Base-by-base conservation (phyloP, 441 rosid species). In the Theobroma grandiflorum region DNA sequence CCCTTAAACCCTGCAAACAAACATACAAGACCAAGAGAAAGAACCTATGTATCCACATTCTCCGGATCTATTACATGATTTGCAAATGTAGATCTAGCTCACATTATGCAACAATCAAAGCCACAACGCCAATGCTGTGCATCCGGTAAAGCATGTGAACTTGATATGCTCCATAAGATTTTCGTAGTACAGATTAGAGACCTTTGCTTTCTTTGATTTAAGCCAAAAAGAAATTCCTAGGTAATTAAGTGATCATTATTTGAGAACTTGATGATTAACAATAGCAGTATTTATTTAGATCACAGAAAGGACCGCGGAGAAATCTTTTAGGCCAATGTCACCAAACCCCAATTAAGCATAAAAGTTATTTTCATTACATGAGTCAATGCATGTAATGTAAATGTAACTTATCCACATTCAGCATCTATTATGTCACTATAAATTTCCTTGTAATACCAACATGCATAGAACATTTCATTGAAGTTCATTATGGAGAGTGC, bases 391-490 rank as follows among this genome's bases (percentile, higher is more conserved):
- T 49, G 26, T 16, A 71, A 71, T 3, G 20, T 50, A 9, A 43
- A 14, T 3, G 42, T 31, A 71, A 71, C 43, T 50, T 71, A 71
- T 71, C 8, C 9, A 70, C 22, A 50, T 3, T 12, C 20, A 70
- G 20, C 59, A 49, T 70, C 7, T 16, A 42, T 6, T 42, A 70
- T 31, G 58, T 49, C 74, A 15, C 57, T 20, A 49, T 31, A 31
- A 70, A 49, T 49, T 70, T 70, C 57, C 42, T 70, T 47, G 40
- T 26, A 49, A 70, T 26, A 2, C 59, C 58, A 31, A 70, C 20
- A 31, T 1, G 58, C 58, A 49, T 31, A 1, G 73, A 68, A 68
- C 11, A 68, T 68, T 6, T 68, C 26, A 33, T 71, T 26, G 31
- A 26, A 31, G 15, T 16, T 47, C 74, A 69, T 14, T 6, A 69